These are phyloP conservation scores for Camillea tinctor DNA, from an alignment of 2,329 filamentous ascomycete genomes.

Conservation along the genomic window DNA sequence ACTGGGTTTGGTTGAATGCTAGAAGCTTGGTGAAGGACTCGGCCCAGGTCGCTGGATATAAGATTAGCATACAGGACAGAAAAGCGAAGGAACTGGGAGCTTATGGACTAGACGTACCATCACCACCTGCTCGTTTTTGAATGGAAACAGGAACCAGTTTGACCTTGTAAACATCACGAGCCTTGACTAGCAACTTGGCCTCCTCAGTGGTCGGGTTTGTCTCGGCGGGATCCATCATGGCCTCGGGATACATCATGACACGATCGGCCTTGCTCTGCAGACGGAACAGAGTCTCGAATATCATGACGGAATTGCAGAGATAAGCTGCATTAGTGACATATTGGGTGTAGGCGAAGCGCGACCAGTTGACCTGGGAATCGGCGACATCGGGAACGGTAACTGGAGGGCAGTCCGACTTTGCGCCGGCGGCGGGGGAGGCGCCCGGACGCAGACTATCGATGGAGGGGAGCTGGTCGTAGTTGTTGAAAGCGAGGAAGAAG, in stretches of 20 bases:
- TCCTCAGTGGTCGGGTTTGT: constrained; percentile 29
- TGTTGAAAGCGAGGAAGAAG: constrained; percentile 30
- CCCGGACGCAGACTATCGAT: constrained; percentile 26
- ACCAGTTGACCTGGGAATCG: constrained; percentile 39
- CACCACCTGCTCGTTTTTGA: constrained; percentile 35
- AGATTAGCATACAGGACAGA: background rate
- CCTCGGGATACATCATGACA: constrained; percentile 46
- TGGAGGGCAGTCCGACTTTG: constrained; percentile 23
- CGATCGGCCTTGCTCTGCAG: constrained; percentile 44
- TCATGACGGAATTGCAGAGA: constrained; percentile 51
- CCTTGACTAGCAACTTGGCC: constrained; percentile 39
- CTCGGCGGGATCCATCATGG: constrained; percentile 35
- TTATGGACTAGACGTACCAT: constrained; percentile 33
- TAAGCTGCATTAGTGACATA: constrained; percentile 49
- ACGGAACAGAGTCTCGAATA: constrained; percentile 44
- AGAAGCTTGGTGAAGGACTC: constrained; percentile 67
- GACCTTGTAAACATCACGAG: constrained; percentile 44
- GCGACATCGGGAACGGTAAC: constrained; percentile 24
- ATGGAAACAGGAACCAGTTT: constrained; percentile 43
- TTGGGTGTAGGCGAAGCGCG: constrained; percentile 46
- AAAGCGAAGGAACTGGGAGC: background rate
- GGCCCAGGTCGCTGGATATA: constrained; percentile 52
- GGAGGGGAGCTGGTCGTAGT: constrained; percentile 31
- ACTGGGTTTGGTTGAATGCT: constrained; percentile 66
- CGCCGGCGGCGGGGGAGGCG: constrained; percentile 3